Percentiles rank a stretch among this genome's conserved stretches.
Conservation (phyloP, 2,329 filamentous ascomycete genomes). For the Claviceps capensis region DNA sequence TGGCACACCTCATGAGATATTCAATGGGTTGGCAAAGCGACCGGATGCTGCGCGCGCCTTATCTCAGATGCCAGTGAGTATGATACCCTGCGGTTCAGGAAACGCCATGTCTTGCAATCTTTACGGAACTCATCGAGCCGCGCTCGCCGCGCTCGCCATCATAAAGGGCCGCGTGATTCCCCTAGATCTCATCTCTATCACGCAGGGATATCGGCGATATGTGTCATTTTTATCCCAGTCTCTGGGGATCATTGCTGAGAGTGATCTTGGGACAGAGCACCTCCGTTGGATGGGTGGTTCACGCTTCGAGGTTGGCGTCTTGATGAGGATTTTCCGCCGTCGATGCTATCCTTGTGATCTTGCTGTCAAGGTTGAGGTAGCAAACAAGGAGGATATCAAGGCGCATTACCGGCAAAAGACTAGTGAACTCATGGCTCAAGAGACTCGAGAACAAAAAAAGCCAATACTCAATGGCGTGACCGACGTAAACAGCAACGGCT, state of each 20-base stretch:
- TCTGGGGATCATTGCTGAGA: constrained; percentile 79
- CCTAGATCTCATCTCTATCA: constrained; percentile 76
- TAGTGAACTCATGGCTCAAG: constrained; percentile 15
- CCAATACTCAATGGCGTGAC: not conserved
- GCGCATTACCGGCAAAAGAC: constrained; percentile 50
- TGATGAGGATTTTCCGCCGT: constrained; percentile 62
- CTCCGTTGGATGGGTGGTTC: constrained; percentile 84
- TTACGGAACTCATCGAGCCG: constrained; percentile 64
- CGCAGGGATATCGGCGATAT: constrained; percentile 59
- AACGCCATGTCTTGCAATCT: constrained; percentile 90
- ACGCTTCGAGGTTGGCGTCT: constrained; percentile 73
- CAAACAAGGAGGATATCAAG: constrained; percentile 60
- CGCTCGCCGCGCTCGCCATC: constrained; percentile 65
- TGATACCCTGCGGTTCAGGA: constrained; percentile 84
- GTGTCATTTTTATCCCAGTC: constrained; percentile 87
- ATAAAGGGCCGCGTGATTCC: constrained; percentile 79
- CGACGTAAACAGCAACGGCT: constrained; percentile 28
- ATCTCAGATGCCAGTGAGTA: constrained; percentile 63
- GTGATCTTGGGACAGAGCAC: constrained; percentile 79
- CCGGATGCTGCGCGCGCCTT: constrained; percentile 63
- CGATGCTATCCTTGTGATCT: constrained; percentile 81
- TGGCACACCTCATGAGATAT: constrained; percentile 81
- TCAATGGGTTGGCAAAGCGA: constrained; percentile 77
- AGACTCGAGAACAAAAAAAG: not conserved
- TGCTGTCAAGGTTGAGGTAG: constrained; percentile 69